Conservation (phyloP, 192 early-diverging fungal species). For the Backusella mclennaniae region DNA sequence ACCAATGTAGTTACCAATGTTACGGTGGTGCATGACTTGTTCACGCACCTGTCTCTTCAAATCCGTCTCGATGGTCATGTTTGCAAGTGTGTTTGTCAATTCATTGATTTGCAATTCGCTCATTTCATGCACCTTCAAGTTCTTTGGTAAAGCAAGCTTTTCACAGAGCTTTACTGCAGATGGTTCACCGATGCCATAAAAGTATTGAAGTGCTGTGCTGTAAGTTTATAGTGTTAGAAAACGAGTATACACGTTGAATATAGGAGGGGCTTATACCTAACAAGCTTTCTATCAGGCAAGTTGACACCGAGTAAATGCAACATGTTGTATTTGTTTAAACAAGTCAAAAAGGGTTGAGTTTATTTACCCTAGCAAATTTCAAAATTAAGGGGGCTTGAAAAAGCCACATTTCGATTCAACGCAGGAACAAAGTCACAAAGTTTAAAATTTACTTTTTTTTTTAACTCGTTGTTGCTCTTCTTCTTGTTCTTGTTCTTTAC, state of each 20-base stretch:
- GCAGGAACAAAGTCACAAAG: slow-evolving; percentile 16
- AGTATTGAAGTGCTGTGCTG: slow-evolving; percentile 77
- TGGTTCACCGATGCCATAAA: slow-evolving; percentile 88
- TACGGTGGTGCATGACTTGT: slow-evolving; percentile 70
- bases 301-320: slow-evolving; percentile 94
- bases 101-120: slow-evolving; percentile 85
- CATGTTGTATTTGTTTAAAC: slow-evolving; percentile 44
- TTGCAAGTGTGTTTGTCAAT: slow-evolving; percentile 80
- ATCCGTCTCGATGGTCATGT: slow-evolving; percentile 86
- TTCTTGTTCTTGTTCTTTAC: not conserved
- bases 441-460: slow-evolving; percentile 2
- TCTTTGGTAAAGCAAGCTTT: slow-evolving; percentile 78
- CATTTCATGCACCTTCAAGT: slow-evolving; percentile 85
- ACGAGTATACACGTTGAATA: not conserved
- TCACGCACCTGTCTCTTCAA: slow-evolving; percentile 66
- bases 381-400: not conserved
- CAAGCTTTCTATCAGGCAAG: slow-evolving; percentile 86
- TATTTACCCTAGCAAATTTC: not conserved
- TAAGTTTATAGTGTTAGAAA: not conserved
- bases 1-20: slow-evolving; percentile 78
- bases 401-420: slow-evolving; percentile 2
- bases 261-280: slow-evolving; percentile 31
- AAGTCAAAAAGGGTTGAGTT: not conserved
- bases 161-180: slow-evolving; percentile 77
- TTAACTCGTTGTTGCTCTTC: slow-evolving; percentile 3